Evolutionary conservation across 768 basidiomycete species (phyloP).

Genomic region (Leccinum sublutescens): DNA sequence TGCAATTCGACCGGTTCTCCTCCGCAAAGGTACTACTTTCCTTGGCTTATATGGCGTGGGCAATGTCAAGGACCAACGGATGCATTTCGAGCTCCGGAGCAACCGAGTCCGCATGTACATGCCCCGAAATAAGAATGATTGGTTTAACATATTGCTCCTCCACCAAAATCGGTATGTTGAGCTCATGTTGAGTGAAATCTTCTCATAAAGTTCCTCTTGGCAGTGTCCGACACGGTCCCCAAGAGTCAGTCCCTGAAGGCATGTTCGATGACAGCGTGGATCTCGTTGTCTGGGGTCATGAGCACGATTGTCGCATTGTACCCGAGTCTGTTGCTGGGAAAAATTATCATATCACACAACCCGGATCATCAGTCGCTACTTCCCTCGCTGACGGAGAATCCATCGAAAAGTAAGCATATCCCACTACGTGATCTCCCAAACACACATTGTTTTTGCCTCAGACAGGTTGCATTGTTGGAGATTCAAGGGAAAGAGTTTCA

Average conservation of each 20-base stretch:
- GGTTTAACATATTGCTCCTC: constrained; percentile 92
- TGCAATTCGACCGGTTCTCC: constrained; percentile 83
- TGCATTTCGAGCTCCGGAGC: constrained; percentile 94
- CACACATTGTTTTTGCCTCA: constrained; percentile 30
- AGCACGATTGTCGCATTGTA: constrained; percentile 92
- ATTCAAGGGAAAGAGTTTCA: constrained; percentile 88
- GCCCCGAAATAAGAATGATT: constrained; percentile 85
- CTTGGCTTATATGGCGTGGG: constrained; percentile 96
- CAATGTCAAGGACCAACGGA: constrained; percentile 93
- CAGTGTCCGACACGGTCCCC: constrained; percentile 93
- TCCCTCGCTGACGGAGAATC: constrained; percentile 93
- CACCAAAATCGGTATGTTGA: constrained; percentile 88
- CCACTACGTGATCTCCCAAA: background rate
- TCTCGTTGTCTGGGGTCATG: constrained; percentile 97
- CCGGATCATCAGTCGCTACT: constrained; percentile 93
- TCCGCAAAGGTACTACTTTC: constrained; percentile 81
- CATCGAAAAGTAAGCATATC: constrained; percentile 68
- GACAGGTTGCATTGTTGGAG: constrained; percentile 87
- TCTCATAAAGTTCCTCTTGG: constrained; percentile 13
- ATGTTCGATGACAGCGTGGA: constrained; percentile 96
- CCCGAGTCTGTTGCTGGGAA: constrained; percentile 93
- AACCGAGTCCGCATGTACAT: constrained; percentile 96
- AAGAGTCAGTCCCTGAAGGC: constrained; percentile 92
- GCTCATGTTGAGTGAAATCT: background rate
- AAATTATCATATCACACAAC: constrained; percentile 89